These are phyloP conservation scores for Chaetomiaceae sp. DNA, from an alignment of 2,329 filamentous ascomycete genomes.

Conservation along the genomic window DNA sequence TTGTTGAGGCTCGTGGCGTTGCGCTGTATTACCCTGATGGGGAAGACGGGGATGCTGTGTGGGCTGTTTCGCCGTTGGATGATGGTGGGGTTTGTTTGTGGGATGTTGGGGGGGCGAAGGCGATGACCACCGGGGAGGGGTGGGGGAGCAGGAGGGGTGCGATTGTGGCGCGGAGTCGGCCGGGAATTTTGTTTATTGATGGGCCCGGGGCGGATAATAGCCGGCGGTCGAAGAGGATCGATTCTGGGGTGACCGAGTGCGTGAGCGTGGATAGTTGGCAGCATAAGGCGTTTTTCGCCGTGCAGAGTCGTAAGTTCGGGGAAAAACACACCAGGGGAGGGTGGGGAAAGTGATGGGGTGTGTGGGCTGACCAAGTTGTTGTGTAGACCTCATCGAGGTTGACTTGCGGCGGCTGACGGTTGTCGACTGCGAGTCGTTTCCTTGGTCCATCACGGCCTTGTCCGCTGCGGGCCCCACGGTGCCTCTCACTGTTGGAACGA, in stretches of 20 bases:
- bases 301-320: constrained; percentile 58
- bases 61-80: constrained; percentile 72
- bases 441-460: constrained; percentile 77
- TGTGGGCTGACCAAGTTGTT: constrained; percentile 20
- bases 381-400: constrained; percentile 65
- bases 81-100: constrained; percentile 86
- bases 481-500: constrained; percentile 80
- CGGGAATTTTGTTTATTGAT: constrained; percentile 62
- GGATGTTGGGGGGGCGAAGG: constrained; percentile 61
- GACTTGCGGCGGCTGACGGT: constrained; percentile 70
- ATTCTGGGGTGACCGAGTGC: constrained; percentile 70
- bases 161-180: constrained; percentile 60
- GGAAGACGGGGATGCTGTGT: constrained; percentile 40
- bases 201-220: constrained; percentile 41
- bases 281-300: constrained; percentile 71
- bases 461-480: constrained; percentile 62
- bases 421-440: constrained; percentile 65
- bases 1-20: constrained; percentile 67
- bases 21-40: constrained; percentile 58
- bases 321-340: not conserved
- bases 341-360: not conserved
- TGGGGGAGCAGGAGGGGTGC: constrained; percentile 54
- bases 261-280: constrained; percentile 69
- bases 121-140: too few relatives aligned
- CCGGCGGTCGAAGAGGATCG: constrained; percentile 59